phyloP scores from a whole-genome alignment of 163 green algal genomes.

The Volvox carteri region DNA sequence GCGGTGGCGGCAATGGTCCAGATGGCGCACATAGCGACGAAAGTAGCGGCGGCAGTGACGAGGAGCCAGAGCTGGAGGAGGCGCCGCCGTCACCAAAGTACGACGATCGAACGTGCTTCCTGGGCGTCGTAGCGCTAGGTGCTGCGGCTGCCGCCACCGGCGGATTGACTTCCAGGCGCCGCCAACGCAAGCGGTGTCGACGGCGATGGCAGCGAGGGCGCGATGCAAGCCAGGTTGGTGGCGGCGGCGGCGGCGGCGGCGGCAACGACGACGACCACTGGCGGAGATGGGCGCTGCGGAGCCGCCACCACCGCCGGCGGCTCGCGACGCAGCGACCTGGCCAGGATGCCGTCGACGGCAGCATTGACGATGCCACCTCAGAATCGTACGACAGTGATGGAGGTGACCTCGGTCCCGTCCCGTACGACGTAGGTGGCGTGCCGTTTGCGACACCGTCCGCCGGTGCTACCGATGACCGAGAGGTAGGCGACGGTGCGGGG shows the following conservation, averaged over 20 bases:
- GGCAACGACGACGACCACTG: neutral
- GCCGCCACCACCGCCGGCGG: conserved; percentile 50
- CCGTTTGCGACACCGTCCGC: neutral
- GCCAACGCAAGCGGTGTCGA: neutral
- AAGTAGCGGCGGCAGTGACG: conserved; percentile 7
- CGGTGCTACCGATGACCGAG: neutral
- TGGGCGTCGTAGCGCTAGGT: conserved; percentile 49
- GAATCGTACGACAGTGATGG: conserved; percentile 13
- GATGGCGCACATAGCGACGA: neutral
- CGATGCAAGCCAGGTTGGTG: neutral
- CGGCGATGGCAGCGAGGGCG: neutral
- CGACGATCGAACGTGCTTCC: conserved; percentile 88
- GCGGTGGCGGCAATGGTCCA: neutral
- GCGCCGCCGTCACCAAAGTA: conserved; percentile 88
- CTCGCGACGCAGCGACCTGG: conserved; percentile 8
- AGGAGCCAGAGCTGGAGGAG: conserved; percentile 43
- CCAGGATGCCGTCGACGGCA: neutral
- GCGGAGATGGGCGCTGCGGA: neutral
- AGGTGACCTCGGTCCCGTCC: neutral
- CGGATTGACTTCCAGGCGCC: neutral
- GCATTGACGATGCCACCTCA: neutral
- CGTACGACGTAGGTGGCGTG: conserved; percentile 16
- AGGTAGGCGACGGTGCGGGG: neutral
- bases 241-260: neutral
- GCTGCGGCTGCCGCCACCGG: neutral